phyloP scores from a whole-genome alignment of 2,329 filamentous ascomycete species.

The Fusarium camptoceras region DNA sequence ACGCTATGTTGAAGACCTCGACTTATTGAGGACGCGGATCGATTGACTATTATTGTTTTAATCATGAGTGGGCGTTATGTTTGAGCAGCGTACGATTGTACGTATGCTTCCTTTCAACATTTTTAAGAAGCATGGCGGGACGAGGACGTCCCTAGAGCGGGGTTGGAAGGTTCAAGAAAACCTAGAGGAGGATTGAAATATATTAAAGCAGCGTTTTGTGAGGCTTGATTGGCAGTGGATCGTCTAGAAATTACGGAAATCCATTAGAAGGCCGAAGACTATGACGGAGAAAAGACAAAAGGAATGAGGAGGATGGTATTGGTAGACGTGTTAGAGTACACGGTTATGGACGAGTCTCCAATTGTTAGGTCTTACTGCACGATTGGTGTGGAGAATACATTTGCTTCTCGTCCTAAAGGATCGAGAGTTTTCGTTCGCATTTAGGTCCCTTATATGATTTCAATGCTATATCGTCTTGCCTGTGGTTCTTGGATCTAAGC shows the following conservation, averaged over 20 bases:
- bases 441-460: not conserved
- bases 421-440: not conserved
- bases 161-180: constrained; percentile 4
- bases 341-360: constrained; percentile 11
- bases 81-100: constrained; percentile 21
- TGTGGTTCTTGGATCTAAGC: not conserved
- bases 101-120: constrained; percentile 11
- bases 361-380: constrained; percentile 8
- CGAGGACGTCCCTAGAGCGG: constrained; percentile 25
- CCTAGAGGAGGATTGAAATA: constrained; percentile 9
- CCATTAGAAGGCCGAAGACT: constrained; percentile 22
- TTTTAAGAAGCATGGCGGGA: constrained; percentile 33
- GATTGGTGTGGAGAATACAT: constrained; percentile 20
- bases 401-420: constrained; percentile 11
- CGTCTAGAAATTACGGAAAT: constrained; percentile 23
- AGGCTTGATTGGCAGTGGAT: constrained; percentile 7
- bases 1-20: constrained; percentile 1
- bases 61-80: constrained; percentile 36
- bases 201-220: constrained; percentile 1
- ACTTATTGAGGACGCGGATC: constrained; percentile 1
- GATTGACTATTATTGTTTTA: constrained; percentile 15
- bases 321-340: constrained; percentile 6
- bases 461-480: not conserved
- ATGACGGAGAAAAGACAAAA: constrained; percentile 16
- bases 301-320: not conserved